Conservation (phyloP, 2,329 filamentous ascomycete species). For the Ustilaginoidea virens region DNA sequence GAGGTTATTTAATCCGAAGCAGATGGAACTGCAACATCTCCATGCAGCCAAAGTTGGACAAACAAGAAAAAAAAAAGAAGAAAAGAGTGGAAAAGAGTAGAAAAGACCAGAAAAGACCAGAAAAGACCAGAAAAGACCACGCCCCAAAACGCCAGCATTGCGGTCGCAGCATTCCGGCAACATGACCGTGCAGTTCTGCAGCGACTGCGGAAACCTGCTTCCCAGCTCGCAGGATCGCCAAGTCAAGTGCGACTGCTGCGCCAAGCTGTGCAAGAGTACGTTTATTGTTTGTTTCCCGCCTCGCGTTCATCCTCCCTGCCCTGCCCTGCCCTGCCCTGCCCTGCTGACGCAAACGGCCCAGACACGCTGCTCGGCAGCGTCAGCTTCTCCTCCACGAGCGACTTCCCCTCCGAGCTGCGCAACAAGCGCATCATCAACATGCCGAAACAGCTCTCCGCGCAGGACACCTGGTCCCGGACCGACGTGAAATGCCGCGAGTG, state of each 20-base stretch:
- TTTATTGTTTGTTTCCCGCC: neutral
- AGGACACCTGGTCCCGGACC: conserved; percentile 4
- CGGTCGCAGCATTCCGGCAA: no score
- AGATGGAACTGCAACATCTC: no score
- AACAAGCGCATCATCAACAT: conserved; percentile 1
- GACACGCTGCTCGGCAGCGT: conserved; percentile 2
- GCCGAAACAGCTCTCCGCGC: neutral
- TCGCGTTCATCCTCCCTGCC: no score
- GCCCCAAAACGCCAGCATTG: no score
- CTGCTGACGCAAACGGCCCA: neutral
- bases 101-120: no score
- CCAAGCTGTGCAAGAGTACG: neutral
- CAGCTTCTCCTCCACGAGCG: conserved; percentile 4
- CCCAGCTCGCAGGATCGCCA: conserved; percentile 2
- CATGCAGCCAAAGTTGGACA: no score
- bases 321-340: no score
- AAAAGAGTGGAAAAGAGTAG: no score
- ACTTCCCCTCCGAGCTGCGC: conserved; percentile 6
- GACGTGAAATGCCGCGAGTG: conserved; percentile 6
- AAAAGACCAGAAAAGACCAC: no score
- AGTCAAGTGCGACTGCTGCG: conserved; percentile 3
- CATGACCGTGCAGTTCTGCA: conserved; percentile 6
- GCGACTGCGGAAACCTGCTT: conserved; percentile 6
- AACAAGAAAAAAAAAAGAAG: no score
- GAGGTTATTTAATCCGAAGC: no score